Evolutionary conservation across 2,329 filamentous ascomycete species (phyloP).

Genomic region (Arachnomyces sp.): DNA sequence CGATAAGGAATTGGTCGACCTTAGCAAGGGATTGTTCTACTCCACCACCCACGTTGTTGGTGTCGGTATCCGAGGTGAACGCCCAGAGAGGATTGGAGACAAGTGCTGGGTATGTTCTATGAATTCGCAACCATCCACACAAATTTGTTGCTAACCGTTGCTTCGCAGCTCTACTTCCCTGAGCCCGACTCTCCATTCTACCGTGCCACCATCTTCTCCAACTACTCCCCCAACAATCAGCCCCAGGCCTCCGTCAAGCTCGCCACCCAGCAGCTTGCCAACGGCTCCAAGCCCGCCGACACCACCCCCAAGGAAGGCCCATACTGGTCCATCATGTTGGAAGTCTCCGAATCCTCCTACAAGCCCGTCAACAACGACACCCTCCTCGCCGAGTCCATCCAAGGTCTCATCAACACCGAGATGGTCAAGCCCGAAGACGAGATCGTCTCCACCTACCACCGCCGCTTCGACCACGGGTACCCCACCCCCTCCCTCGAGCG

Average conservation of each 20-base stretch:
- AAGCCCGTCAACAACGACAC: conserved; percentile 87
- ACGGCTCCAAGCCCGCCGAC: conserved; percentile 71
- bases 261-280: conserved; percentile 72
- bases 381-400: conserved; percentile 81
- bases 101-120: conserved; percentile 78
- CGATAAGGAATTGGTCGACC: conserved; percentile 69
- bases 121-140: not conserved
- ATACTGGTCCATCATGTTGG: conserved; percentile 99
- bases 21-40: conserved; percentile 91
- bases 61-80: conserved; percentile 82
- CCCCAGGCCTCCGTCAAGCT: conserved; percentile 74
- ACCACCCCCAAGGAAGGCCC: conserved; percentile 72
- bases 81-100: conserved; percentile 93
- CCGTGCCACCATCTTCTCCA: conserved; percentile 98
- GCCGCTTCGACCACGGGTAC: conserved; percentile 96
- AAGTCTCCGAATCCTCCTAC: conserved; percentile 90
- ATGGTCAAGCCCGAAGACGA: conserved; percentile 88
- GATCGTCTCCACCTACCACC: conserved; percentile 97
- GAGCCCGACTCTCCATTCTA: conserved; percentile 99
- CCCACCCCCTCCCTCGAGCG: conserved; percentile 91
- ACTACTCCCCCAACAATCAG: conserved; percentile 99
- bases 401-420: conserved; percentile 94
- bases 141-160: not conserved
- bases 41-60: conserved; percentile 96
- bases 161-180: conserved; percentile 78